These are phyloP conservation scores for Delphinella strobiligena DNA, from an alignment of 2,329 filamentous ascomycete genomes.

Conservation along the genomic window DNA sequence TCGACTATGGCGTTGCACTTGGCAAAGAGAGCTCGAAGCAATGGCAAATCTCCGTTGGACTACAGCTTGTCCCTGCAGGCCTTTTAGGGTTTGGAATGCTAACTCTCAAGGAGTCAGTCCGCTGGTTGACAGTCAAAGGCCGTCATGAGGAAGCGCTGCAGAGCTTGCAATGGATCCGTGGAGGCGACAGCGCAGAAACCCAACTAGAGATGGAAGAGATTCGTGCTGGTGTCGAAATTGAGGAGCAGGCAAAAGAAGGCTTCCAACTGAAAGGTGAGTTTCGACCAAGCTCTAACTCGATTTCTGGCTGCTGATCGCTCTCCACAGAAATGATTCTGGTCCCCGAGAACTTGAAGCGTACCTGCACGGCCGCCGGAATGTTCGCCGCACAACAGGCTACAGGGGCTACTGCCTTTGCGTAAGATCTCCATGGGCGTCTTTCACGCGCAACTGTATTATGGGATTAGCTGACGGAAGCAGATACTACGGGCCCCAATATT, in stretches of 20 bases:
- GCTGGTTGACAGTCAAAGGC: slow-evolving; percentile 39
- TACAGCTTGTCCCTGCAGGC: slow-evolving; percentile 37
- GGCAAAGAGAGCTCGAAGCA: slow-evolving; percentile 26
- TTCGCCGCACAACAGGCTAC: slow-evolving; percentile 43
- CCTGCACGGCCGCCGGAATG: slow-evolving; percentile 32
- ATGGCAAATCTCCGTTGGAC: slow-evolving; percentile 45
- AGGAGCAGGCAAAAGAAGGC: slow-evolving; percentile 32
- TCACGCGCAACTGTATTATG: no score
- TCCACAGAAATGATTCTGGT: slow-evolving; percentile 31
- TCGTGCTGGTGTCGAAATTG: slow-evolving; percentile 33
- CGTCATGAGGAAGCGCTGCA: slow-evolving; percentile 33
- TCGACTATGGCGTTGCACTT: slow-evolving; percentile 36
- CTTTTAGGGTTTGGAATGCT: slow-evolving; percentile 38
- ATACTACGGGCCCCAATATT: slow-evolving; percentile 46
- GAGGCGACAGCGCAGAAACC: slow-evolving; percentile 24
- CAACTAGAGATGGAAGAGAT: slow-evolving; percentile 40
- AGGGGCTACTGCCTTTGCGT: slow-evolving; percentile 41
- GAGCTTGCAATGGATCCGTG: slow-evolving; percentile 41
- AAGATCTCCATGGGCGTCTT: no score
- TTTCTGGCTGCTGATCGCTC: neutral
- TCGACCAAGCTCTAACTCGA: neutral
- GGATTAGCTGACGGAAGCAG: no score
- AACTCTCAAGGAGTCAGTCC: slow-evolving; percentile 36
- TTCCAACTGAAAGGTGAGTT: slow-evolving; percentile 22
- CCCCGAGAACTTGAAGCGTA: slow-evolving; percentile 31